Evolutionary conservation across 345 rosid species (phyloP), one percentile per base, ranked within the genome.

Genomic region (Durio zibethinus): DNA sequence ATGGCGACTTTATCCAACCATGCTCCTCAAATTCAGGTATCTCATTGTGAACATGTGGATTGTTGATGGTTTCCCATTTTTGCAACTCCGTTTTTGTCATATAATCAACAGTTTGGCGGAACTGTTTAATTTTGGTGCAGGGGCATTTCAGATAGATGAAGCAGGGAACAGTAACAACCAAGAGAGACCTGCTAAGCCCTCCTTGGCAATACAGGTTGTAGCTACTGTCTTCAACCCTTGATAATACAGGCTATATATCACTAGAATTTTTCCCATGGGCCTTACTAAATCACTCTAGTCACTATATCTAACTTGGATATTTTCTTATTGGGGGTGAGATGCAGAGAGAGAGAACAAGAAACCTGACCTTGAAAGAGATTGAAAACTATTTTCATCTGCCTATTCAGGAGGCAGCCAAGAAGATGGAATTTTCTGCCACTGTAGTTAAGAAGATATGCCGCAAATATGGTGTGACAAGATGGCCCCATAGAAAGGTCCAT

Each of bases 401-500:
- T 0, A 87, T 91, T 0, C 85, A 85, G 67, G 76, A 78, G 76
- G 96, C 96, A 0, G 85, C 96, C 2, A 74, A 43, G 77, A 77
- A 33, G 54, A 16, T 89, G 80, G 73, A 73, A 8, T 64, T 89
- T 76, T 91, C 92, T 59, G 85, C 89, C 2, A 91, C 93, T 16
- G 96, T 88, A 1, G 83, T 91, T 31, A 91, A 91, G 83, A 91
- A 80, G 82, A 85, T 86, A 47, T 91, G 96, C 79, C 81, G 93
- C 11, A 79, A 75, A 75, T 77, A 61, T 21, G 89, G 90, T 0
- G 20, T 91, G 45, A 10, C 1, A 5, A 82, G 96, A 14, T 91
- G 96, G 96, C 93, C 91, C 1, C 76, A 88, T 38, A 80, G 96
- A 75, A 88, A 88, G 93, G 95, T 88, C 8, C 35, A 48, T 7